Evolutionary conservation across 345 rosid genomes (phyloP), one percentile per base, ranked within the genome.

Genomic region (Odontarrhena argentea): DNA sequence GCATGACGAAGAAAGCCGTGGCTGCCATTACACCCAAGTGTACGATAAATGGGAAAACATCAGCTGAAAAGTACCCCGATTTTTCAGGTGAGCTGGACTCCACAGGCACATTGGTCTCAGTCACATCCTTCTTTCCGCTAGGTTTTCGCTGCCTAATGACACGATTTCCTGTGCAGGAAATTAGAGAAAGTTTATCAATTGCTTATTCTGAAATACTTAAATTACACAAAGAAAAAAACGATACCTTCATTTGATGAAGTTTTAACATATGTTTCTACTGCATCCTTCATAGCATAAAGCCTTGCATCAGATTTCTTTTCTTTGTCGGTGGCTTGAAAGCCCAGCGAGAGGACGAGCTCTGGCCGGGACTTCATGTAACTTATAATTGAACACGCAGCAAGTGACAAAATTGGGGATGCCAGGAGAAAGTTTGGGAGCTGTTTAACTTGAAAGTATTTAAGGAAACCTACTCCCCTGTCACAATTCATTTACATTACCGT

Each of bases 351-450:
- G 67, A 84, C 73, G 9, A 82, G 71, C 71, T 78, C 68, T 34
- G 83, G 82, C 47, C 80, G 83, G 22, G 78, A 67, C 74, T 70
- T 85, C 74, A 78, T 79, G 60, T 81, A 87, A 64, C 84, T 79
- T 63, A 78, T 46, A 58, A 88, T 80, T 8, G 89, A 84, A 79
- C 83, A 91, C 55, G 87, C 63, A 14, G 95, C 86, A 74, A 87
- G 66, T 52, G 88, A 82, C 38, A 91, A 74, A 61, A 91, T 78
- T 4, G 99, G 99, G 34, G 99, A 87, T 70, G 97, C 99, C 26
- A 91, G 91, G 15, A 94, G 85, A 86, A 94, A 94, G 78, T 91
- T 94, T 52, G 99, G 99, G 76, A 94, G 65, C 78, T 91, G 97
- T 70, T 88, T 91, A 6, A 85, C 67, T 50, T 83, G 86, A 78